Percentiles rank a stretch among this genome's conserved stretches.
Conservation (phyloP, 2,329 filamentous ascomycete species). For the Clarireedia sp. region DNA sequence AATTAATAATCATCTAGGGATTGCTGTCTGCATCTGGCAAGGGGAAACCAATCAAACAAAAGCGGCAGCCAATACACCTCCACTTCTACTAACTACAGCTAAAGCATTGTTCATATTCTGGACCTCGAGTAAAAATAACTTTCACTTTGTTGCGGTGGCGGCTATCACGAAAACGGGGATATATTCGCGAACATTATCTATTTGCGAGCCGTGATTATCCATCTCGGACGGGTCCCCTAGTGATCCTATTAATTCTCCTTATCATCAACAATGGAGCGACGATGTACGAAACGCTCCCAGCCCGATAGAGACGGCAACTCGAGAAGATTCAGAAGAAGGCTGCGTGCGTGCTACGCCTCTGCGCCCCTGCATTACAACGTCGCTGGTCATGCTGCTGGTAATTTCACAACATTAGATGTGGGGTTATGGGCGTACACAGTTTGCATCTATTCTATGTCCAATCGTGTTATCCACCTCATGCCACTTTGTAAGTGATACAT, state of each 20-base stretch:
- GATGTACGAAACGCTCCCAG: conserved; percentile 7
- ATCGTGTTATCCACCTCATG: conserved; percentile 5
- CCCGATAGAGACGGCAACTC: neutral
- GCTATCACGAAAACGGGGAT: conserved; percentile 7
- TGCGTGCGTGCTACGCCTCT: conserved; percentile 6
- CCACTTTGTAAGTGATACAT: neutral
- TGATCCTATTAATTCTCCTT: conserved; percentile 3
- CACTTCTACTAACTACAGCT: neutral
- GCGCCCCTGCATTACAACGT: conserved; percentile 8
- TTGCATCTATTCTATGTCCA: conserved; percentile 5
- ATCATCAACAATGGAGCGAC: conserved; percentile 1
- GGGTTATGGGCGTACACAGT: conserved; percentile 7
- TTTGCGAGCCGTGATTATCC: conserved; percentile 4
- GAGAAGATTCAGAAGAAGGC: neutral
- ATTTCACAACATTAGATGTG: conserved; percentile 3
- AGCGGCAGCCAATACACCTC: conserved; percentile 3
- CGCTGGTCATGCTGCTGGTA: conserved; percentile 2
- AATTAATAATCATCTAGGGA: neutral
- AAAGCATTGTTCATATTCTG: conserved; percentile 5
- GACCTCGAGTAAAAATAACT: conserved; percentile 3
- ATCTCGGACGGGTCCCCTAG: neutral
- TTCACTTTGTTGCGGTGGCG: neutral
- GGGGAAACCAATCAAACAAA: neutral
- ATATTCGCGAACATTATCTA: conserved; percentile 5
- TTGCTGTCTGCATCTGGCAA: neutral